A percentile compares a stretch with the other conserved stretches of the same genome.
Evolutionary conservation across 2,329 filamentous ascomycete species (phyloP).

Genomic region (Colletotrichum eleusines): DNA sequence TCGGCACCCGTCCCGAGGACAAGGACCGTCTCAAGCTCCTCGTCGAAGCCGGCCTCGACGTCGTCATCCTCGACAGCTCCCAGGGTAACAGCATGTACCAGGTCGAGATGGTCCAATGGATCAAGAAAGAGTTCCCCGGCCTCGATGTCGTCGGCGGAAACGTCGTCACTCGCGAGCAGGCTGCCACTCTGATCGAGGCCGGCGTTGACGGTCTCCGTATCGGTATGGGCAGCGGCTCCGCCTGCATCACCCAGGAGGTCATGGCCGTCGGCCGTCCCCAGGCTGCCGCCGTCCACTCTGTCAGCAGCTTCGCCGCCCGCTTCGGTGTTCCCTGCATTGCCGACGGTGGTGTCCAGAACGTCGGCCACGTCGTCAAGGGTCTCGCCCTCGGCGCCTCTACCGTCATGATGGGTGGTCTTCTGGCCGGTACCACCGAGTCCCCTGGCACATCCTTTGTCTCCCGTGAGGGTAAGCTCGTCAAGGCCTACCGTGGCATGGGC

Average conservation of each 20-base stretch:
- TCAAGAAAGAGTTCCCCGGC: slow-evolving; percentile 86
- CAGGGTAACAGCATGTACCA: slow-evolving; percentile 99
- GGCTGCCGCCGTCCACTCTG: slow-evolving; percentile 91
- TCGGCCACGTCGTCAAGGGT: slow-evolving; percentile 99
- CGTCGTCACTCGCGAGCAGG: slow-evolving; percentile 97
- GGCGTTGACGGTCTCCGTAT: slow-evolving; percentile 97
- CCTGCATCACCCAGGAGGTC: slow-evolving; percentile 99
- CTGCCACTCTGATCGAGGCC: slow-evolving; percentile 89
- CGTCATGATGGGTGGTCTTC: slow-evolving; percentile 99
- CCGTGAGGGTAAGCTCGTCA: slow-evolving; percentile 96
- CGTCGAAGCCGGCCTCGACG: slow-evolving; percentile 93
- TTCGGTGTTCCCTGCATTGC: slow-evolving; percentile 99
- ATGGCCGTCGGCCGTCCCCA: slow-evolving; percentile 99
- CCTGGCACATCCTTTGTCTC: slow-evolving; percentile 97
- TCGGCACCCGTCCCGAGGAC: slow-evolving; percentile 95
- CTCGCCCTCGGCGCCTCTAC: slow-evolving; percentile 93
- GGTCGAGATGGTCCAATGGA: slow-evolving; percentile 97
- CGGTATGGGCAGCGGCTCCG: slow-evolving; percentile 97
- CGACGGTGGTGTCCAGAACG: slow-evolving; percentile 97
- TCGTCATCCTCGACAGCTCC: slow-evolving; percentile 94
- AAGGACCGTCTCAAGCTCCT: slow-evolving; percentile 87
- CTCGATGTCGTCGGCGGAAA: slow-evolving; percentile 98
- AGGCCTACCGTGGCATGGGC: slow-evolving; percentile 99
- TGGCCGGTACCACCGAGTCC: slow-evolving; percentile 97
- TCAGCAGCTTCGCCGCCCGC: slow-evolving; percentile 87